phyloP scores from a whole-genome alignment of 2,329 filamentous ascomycete genomes.

The Arthrobotrys megalospora region DNA sequence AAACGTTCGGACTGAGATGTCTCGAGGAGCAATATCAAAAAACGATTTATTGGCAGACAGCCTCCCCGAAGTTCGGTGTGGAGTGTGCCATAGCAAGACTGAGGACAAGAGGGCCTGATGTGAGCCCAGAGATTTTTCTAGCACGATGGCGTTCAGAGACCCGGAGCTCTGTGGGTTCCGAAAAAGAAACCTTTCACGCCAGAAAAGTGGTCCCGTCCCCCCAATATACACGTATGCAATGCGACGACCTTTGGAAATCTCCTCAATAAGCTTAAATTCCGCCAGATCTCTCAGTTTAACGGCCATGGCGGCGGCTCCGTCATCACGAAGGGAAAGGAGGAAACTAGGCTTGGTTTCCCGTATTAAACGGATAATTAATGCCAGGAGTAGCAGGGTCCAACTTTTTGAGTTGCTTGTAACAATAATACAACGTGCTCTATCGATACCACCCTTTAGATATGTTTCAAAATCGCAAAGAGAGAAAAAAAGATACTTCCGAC shows the following conservation, averaged over 20 bases:
- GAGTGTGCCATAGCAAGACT: conserved; percentile 1
- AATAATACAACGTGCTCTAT: conserved; percentile 20
- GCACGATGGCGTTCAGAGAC: conserved; percentile 20
- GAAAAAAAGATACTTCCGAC: neutral
- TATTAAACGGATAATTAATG: neutral
- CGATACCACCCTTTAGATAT: conserved; percentile 2
- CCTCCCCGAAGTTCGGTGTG: neutral
- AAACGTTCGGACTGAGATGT: conserved; percentile 11
- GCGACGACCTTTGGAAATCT: conserved; percentile 4
- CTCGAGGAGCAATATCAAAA: conserved; percentile 23
- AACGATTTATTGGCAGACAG: conserved; percentile 1
- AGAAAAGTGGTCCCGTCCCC: neutral
- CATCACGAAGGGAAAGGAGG: neutral
- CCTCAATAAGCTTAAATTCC: conserved; percentile 35
- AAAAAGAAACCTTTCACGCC: conserved; percentile 23
- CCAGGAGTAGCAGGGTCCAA: neutral
- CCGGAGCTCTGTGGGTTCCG: conserved; percentile 18
- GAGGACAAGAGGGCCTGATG: conserved; percentile 11
- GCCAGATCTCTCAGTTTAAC: conserved; percentile 32
- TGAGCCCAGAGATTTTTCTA: conserved; percentile 18
- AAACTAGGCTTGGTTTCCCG: conserved; percentile 3
- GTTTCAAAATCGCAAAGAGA: neutral
- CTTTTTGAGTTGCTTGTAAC: conserved; percentile 3
- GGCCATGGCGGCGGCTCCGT: conserved; percentile 24
- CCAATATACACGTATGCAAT: conserved; percentile 21